Percentiles rank a stretch among this genome's conserved stretches.
Evolutionary conservation across 2,329 filamentous ascomycete species (phyloP).

Genomic region (Incumbomyces delicatus): DNA sequence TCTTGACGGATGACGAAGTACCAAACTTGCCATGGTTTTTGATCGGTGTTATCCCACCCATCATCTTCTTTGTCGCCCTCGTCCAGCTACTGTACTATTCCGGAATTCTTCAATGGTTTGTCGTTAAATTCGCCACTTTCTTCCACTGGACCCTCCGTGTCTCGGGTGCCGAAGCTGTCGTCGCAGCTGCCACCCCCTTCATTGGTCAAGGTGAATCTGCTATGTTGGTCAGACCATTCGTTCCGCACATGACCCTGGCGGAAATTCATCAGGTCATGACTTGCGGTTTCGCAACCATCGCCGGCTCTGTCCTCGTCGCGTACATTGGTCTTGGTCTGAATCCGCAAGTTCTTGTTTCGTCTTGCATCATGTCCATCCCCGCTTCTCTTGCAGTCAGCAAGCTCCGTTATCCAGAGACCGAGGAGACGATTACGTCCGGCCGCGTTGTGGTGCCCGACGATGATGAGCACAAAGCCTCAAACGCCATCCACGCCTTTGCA

Average conservation of each 20-base stretch:
- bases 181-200: constrained; percentile 85
- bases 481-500: constrained; percentile 74
- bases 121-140: constrained; percentile 75
- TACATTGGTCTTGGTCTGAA: constrained; percentile 80
- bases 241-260: constrained; percentile 72
- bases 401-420: constrained; percentile 77
- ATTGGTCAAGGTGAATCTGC: constrained; percentile 91
- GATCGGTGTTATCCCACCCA: constrained; percentile 69
- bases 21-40: constrained; percentile 57
- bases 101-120: constrained; percentile 78
- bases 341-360: constrained; percentile 74
- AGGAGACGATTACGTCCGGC: constrained; percentile 75
- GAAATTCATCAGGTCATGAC: constrained; percentile 91
- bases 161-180: constrained; percentile 85
- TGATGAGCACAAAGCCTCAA: constrained; percentile 63
- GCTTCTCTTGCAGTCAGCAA: constrained; percentile 84
- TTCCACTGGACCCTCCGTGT: constrained; percentile 87
- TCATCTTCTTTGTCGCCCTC: constrained; percentile 93
- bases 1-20: constrained; percentile 49
- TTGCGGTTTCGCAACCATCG: constrained; percentile 85
- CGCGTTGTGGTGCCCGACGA: constrained; percentile 73
- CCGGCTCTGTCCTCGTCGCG: constrained; percentile 74
- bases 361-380: constrained; percentile 92
- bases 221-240: constrained; percentile 82
- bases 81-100: constrained; percentile 78